A percentile compares a stretch with the other conserved stretches of the same genome.
Evolutionary conservation across 1,284 basidiomycete species (phyloP).

Genomic region (Fomitopsis schrenkii): DNA sequence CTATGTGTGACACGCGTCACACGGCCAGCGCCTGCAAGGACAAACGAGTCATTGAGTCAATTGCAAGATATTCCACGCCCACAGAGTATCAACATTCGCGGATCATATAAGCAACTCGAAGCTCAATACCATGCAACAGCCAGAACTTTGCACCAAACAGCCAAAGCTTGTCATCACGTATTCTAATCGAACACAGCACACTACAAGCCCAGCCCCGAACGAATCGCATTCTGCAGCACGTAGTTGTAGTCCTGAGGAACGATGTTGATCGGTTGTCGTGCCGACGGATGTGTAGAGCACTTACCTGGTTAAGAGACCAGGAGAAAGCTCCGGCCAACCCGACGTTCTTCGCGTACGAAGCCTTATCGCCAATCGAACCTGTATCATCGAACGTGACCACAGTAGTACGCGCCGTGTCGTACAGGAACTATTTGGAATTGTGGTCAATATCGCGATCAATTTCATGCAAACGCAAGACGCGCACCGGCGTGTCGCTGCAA

Average conservation of each 20-base stretch:
- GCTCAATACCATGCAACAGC: no score
- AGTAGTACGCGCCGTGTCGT: constrained; percentile 38
- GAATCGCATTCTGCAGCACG: constrained; percentile 41
- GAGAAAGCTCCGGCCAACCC: constrained; percentile 62
- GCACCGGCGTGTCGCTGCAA: constrained; percentile 62
- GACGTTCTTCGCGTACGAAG: constrained; percentile 53
- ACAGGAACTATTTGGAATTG: constrained; percentile 34
- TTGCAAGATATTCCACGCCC: no score
- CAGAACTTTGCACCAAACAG: no score
- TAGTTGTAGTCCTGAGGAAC: constrained; percentile 38
- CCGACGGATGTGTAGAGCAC: constrained; percentile 22
- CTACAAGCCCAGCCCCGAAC: constrained; percentile 30
- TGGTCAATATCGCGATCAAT: neutral
- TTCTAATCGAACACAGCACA: no score
- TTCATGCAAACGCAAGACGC: neutral
- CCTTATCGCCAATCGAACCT: constrained; percentile 64
- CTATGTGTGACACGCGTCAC: no score
- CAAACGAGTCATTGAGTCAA: no score
- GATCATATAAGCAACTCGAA: no score
- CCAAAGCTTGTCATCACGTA: no score
- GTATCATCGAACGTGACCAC: constrained; percentile 75
- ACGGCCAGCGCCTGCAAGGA: no score
- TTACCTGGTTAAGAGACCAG: constrained; percentile 53
- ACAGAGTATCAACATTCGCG: no score
- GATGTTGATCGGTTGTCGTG: neutral